Evolutionary conservation across 306 rosid species (phyloP).

Genomic region (Fragaria nilgerrensis): DNA sequence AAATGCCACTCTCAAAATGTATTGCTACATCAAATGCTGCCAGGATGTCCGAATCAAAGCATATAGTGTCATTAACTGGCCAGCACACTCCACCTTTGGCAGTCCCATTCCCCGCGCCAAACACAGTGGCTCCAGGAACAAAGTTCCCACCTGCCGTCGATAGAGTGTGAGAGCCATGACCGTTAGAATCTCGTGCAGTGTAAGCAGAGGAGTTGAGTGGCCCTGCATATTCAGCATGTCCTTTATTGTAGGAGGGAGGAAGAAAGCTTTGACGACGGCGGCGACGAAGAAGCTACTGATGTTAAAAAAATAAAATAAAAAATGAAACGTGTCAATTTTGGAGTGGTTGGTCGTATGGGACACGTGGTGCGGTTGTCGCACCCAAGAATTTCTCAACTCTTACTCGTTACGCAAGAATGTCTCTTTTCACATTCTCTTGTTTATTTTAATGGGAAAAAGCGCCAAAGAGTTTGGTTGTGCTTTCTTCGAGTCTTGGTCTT

Average conservation of each 20-base stretch:
- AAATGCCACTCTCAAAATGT: conserved; percentile 34
- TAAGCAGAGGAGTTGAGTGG: neutral
- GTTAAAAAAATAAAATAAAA: too few relatives aligned
- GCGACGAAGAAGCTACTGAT: too few relatives aligned
- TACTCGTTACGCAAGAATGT: too few relatives aligned
- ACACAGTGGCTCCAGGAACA: conserved; percentile 44
- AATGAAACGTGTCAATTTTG: too few relatives aligned
- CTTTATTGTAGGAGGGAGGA: conserved; percentile 30
- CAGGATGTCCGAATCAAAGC: conserved; percentile 60
- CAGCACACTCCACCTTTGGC: conserved; percentile 85
- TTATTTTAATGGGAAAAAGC: too few relatives aligned
- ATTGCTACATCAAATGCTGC: conserved; percentile 65
- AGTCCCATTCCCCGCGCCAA: conserved; percentile 60
- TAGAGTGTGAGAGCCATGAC: conserved; percentile 83
- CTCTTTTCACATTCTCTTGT: too few relatives aligned
- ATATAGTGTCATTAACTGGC: conserved; percentile 32
- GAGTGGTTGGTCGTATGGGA: too few relatives aligned
- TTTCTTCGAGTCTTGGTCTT: too few relatives aligned
- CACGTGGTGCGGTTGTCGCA: too few relatives aligned
- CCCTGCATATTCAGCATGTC: conserved; percentile 21
- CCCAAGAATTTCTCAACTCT: too few relatives aligned
- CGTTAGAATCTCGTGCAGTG: conserved; percentile 44
- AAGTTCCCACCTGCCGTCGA: conserved; percentile 68
- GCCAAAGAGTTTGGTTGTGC: too few relatives aligned
- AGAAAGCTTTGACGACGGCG: too few relatives aligned